Percentiles rank a stretch among this genome's conserved stretches.
Conservation (phyloP, 2,329 filamentous ascomycete genomes). For the Fusarium neocosmosporiellum region DNA sequence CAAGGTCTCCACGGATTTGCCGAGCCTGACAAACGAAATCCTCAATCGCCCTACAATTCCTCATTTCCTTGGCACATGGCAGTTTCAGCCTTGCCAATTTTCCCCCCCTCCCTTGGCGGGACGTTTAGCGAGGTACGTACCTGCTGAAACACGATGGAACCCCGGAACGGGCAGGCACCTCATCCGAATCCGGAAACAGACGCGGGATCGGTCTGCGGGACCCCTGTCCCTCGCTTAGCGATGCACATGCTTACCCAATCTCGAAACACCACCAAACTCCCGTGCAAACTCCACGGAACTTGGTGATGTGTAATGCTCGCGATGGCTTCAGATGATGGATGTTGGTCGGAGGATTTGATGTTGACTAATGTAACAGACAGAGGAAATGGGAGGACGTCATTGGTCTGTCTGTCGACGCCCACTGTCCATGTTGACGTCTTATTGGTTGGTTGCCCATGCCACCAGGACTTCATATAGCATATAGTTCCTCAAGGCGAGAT, state of each 20-base stretch:
- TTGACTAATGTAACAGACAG: background rate
- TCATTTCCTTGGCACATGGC: background rate
- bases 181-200: background rate
- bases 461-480: background rate
- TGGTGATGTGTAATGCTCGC: conserved; percentile 17
- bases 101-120: background rate
- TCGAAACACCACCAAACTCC: background rate
- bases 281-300: conserved; percentile 19
- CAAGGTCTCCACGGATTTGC: background rate
- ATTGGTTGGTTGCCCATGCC: background rate
- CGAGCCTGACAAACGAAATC: background rate
- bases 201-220: background rate
- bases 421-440: background rate
- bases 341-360: background rate
- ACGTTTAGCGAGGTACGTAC: background rate
- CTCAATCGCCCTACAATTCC: background rate
- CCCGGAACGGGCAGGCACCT: background rate
- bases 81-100: background rate
- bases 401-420: background rate
- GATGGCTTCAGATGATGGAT: background rate
- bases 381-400: background rate
- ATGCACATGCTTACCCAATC: background rate
- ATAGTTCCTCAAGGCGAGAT: background rate
- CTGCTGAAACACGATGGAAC: background rate
- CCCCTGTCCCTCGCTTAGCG: background rate